Evolutionary conservation across 768 basidiomycete genomes (phyloP).

Genomic region (Mycena chlorophos): DNA sequence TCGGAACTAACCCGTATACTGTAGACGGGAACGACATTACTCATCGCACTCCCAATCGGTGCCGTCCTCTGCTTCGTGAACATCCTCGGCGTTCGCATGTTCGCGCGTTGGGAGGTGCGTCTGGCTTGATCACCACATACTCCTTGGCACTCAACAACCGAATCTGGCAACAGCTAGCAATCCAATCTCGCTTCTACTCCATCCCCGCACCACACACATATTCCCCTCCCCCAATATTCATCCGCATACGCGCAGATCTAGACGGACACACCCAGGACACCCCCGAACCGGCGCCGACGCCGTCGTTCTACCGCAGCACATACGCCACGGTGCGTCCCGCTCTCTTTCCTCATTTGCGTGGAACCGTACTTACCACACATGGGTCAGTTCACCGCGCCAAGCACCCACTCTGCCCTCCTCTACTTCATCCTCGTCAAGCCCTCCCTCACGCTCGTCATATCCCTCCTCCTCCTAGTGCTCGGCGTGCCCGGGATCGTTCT

Average conservation of each 20-base stretch:
- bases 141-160: neutral
- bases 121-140: neutral
- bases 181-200: constrained; percentile 71
- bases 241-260: too few species aligned
- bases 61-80: constrained; percentile 77
- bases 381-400: constrained; percentile 72
- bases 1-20: neutral
- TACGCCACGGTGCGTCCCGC: constrained; percentile 70
- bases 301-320: constrained; percentile 77
- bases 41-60: constrained; percentile 78
- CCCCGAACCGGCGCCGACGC: constrained; percentile 41
- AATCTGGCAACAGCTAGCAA: constrained; percentile 50
- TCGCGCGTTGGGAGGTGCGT: constrained; percentile 69
- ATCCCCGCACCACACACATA: constrained; percentile 62
- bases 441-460: constrained; percentile 68
- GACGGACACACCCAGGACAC: constrained; percentile 50
- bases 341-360: constrained; percentile 1
- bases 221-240: constrained; percentile 75
- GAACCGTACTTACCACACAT: neutral
- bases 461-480: constrained; percentile 53
- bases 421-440: constrained; percentile 90
- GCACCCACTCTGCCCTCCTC: constrained; percentile 83
- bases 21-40: constrained; percentile 75
- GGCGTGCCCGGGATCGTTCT: constrained; percentile 59
- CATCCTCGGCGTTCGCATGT: constrained; percentile 69